Evolutionary conservation across 768 basidiomycete species (phyloP).

Genomic region (Crassisporium funariophilum): DNA sequence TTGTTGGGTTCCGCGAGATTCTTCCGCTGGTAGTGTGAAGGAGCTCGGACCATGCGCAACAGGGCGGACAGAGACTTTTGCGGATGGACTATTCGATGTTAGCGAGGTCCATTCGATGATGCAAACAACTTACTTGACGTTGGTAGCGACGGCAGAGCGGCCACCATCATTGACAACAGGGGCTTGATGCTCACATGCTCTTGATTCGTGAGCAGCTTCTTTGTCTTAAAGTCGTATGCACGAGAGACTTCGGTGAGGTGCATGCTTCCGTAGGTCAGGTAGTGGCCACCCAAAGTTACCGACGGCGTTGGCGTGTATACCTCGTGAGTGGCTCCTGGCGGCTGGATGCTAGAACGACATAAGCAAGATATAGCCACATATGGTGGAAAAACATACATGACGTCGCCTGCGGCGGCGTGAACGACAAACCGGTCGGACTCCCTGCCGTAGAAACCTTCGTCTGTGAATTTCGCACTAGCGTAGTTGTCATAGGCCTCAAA

Average conservation of each 20-base stretch:
- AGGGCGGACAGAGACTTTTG: not conserved
- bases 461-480: too few relatives aligned
- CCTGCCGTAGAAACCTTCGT: not conserved
- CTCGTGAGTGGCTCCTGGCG: not conserved
- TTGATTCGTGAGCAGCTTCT: not conserved
- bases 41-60: not conserved
- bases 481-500: not conserved
- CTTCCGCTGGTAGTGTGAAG: not conserved
- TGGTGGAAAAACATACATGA: not conserved
- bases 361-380: not conserved
- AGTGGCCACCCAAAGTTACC: not conserved
- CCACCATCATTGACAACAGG: not conserved
- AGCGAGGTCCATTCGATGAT: not conserved
- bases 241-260: constrained; percentile 4
- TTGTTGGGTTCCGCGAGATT: not conserved
- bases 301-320: not conserved
- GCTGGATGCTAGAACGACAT: not conserved
- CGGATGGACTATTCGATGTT: not conserved
- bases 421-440: not conserved
- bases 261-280: not conserved
- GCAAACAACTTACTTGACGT: not conserved
- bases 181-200: not conserved
- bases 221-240: not conserved
- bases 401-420: not conserved
- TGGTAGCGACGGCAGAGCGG: not conserved